A percentile compares a stretch with the other conserved stretches of the same genome.
These are phyloP conservation scores for Plantago rigida DNA, from an alignment of 305 asterid genomes.

Conservation along the genomic window DNA sequence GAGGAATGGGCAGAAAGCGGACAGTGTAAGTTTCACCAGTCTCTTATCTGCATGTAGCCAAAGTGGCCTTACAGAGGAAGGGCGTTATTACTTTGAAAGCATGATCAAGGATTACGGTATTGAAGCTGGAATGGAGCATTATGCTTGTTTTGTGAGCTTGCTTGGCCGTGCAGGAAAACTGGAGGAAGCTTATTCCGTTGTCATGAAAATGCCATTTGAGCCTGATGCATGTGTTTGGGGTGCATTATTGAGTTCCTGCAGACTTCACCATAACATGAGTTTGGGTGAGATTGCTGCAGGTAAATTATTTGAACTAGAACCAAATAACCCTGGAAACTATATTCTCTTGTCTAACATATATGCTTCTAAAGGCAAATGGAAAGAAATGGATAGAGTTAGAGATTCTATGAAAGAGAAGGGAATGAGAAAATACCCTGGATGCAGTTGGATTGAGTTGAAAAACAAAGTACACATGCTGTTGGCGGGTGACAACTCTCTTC, in stretches of 20 bases:
- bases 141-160: conserved; percentile 71
- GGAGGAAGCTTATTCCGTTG: conserved; percentile 60
- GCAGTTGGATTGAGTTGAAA: conserved; percentile 93
- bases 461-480: conserved; percentile 75
- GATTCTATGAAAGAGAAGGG: conserved; percentile 63
- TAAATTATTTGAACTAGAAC: conserved; percentile 67
- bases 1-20: conserved; percentile 59
- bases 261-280: conserved; percentile 52
- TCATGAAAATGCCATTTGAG: conserved; percentile 60
- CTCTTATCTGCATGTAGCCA: conserved; percentile 83
- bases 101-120: conserved; percentile 55
- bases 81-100: conserved; percentile 47
- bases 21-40: conserved; percentile 64
- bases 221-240: conserved; percentile 96
- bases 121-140: conserved; percentile 70
- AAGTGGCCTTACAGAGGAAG: conserved; percentile 58
- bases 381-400: conserved; percentile 58
- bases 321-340: conserved; percentile 71
- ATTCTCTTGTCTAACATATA: conserved; percentile 71
- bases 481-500: conserved; percentile 79
- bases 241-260: conserved; percentile 72
- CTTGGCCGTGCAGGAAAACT: conserved; percentile 89
- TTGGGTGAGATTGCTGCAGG: conserved; percentile 77
- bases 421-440: conserved; percentile 73
- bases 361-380: conserved; percentile 72